A percentile compares a stretch with the other conserved stretches of the same genome.
phyloP scores from a whole-genome alignment of 179 eudicot genomes.

The Beta lomatogona region DNA sequence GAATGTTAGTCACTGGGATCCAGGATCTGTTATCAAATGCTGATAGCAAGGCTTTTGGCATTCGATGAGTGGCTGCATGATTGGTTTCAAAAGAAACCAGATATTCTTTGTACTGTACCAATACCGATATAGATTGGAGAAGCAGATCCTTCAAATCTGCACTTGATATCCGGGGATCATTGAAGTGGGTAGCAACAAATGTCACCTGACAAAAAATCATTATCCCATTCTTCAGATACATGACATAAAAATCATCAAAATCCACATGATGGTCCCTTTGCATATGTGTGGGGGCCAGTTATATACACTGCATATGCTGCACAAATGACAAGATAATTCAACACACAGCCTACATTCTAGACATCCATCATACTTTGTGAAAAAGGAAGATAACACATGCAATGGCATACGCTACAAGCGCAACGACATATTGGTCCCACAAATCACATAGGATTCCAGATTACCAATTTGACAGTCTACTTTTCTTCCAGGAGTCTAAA shows the following conservation, averaged over 20 bases:
- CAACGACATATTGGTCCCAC: not conserved
- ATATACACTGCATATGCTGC: not conserved
- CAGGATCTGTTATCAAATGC: conserved; percentile 96
- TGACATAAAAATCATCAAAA: not conserved
- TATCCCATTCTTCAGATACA: conserved; percentile 17
- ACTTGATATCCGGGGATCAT: conserved; percentile 89
- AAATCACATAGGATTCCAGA: not conserved
- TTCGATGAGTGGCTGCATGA: conserved; percentile 66
- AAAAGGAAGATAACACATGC: not conserved
- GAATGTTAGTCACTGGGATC: conserved; percentile 90
- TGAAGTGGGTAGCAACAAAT: conserved; percentile 84
- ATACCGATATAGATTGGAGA: conserved; percentile 85
- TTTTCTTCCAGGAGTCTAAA: not conserved
- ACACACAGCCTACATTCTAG: not conserved
- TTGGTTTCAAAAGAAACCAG: conserved; percentile 80
- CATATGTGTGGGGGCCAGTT: not conserved
- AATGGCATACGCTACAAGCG: not conserved
- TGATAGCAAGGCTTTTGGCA: conserved; percentile 81
- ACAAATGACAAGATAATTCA: not conserved
- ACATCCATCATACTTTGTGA: not conserved
- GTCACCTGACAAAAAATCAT: conserved; percentile 60
- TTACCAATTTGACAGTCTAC: not conserved
- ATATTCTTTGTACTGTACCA: conserved; percentile 90
- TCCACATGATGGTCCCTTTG: not conserved
- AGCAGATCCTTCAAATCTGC: conserved; percentile 86